Conservation (phyloP, 192 early-diverging fungal genomes). For the Linnemannia exigua region DNA sequence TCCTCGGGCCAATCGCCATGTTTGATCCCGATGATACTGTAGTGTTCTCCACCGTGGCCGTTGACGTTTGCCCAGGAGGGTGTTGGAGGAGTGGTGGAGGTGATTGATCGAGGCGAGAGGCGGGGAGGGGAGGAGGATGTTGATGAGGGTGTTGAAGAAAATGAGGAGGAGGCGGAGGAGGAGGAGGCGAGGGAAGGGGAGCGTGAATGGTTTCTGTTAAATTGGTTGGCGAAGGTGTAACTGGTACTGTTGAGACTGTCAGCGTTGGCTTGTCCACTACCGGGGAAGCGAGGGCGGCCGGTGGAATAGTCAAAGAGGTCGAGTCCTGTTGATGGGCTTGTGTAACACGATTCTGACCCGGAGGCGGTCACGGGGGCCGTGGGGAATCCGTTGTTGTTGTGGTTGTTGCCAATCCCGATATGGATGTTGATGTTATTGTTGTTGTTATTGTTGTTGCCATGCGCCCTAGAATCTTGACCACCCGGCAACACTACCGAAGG, state of each 20-base stretch:
- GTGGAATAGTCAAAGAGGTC: conserved; percentile 39
- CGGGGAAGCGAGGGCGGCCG: conserved; percentile 9
- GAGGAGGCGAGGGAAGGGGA: neutral
- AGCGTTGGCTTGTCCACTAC: neutral
- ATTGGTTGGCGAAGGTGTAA: conserved; percentile 26
- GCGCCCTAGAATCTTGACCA: neutral
- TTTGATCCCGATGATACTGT: conserved; percentile 48
- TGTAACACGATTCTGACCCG: neutral
- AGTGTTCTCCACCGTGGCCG: conserved; percentile 11
- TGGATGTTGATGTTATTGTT: neutral
- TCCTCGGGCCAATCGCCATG: conserved; percentile 45
- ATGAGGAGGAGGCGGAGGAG: conserved; percentile 8
- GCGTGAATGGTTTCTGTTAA: neutral
- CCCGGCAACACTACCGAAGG: neutral
- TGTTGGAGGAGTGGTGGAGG: neutral
- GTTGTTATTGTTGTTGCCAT: neutral
- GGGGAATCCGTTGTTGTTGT: neutral
- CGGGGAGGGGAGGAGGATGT: neutral
- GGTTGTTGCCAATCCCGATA: neutral
- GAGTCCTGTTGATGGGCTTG: conserved; percentile 17
- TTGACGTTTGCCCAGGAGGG: conserved; percentile 5
- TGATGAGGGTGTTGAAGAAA: conserved; percentile 9
- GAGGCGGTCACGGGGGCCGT: neutral
- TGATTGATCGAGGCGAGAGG: neutral
- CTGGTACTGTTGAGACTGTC: neutral